Evolutionary conservation across 2,329 filamentous ascomycete species (phyloP), one percentile per base, ranked within the genome.

Genomic region (Monilinia vaccinii-corymbosi): DNA sequence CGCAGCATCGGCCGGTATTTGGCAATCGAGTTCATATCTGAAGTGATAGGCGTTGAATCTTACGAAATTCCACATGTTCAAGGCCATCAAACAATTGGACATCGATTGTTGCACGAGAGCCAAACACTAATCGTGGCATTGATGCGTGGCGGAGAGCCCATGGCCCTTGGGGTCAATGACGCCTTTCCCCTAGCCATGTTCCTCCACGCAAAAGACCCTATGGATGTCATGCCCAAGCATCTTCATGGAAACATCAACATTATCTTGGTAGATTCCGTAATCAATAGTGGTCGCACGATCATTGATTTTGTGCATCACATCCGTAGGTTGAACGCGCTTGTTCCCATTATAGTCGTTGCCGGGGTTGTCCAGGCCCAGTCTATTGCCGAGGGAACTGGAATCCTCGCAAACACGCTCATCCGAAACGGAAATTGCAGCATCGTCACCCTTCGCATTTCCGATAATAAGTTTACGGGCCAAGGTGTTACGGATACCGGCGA

Each of bases 71-170:
- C 63, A 0, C 80, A 85, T 61, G 81, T 85, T 0, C 79, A 81
- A 62, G 79, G 76, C 2, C 62, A 75, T 36, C 9, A 61, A 2
- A 76, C 74, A 0, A 67, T 21, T 0, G 82, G 82, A 0, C 73
- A 79, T 65, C 75, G 71, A 8, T 72, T 86, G 1, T 60, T 47
- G 0, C 31, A 78, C 57, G 82, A 86, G 66, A 9, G 71, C 1
- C 57, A 72, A 10, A 86, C 81, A 0, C 60, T 75, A 1, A 84
- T 87, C 50, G 71, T 86, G 0, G 75, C 82, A 0, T 63, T 86
- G n/a, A 86, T 87, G 82, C 79, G 82, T 10, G 82, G 79, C 2
- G 83, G 83, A 10, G 82, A 85, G 63, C 75, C 82, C 0, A 82
- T 87, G 79, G 84, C 84, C 0, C 69, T 78, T 1, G 83, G 83